A percentile compares a stretch with the other conserved stretches of the same genome.
Evolutionary conservation across 768 basidiomycete genomes (phyloP).

Genomic region (Tylopilus subfusipes): DNA sequence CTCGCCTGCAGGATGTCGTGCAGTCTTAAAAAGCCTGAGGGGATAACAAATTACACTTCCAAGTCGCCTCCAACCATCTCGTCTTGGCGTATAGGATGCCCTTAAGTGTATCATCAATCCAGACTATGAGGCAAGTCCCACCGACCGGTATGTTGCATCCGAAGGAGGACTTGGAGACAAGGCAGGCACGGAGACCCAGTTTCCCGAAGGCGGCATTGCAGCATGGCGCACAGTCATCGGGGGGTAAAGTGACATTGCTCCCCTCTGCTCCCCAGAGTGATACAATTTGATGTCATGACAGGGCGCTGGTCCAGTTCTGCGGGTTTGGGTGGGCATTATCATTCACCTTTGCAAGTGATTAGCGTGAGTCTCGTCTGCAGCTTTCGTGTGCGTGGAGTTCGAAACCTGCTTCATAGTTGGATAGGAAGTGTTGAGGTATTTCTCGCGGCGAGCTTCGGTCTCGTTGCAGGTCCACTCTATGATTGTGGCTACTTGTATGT

Average conservation of each 20-base stretch:
- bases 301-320: conserved; percentile 32
- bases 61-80: not conserved
- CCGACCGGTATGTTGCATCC: not conserved
- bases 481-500: conserved; percentile 50
- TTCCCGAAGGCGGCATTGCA: conserved; percentile 28
- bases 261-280: not conserved
- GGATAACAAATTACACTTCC: not conserved
- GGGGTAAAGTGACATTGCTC: conserved; percentile 6
- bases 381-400: not conserved
- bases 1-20: not conserved
- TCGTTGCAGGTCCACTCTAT: conserved; percentile 43
- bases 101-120: not conserved
- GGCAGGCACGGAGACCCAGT: not conserved
- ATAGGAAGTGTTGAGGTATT: conserved; percentile 48
- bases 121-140: not conserved
- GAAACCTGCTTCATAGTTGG: conserved; percentile 26
- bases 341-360: conserved; percentile 2
- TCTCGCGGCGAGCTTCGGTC: conserved; percentile 34
- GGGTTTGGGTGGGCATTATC: conserved; percentile 29
- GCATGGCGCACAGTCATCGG: conserved; percentile 28
- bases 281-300: conserved; percentile 2
- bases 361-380: conserved; percentile 27
- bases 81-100: conserved; percentile 3
- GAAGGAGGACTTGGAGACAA: conserved; percentile 1
- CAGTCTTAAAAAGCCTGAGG: no score